phyloP scores from a whole-genome alignment of 1,284 basidiomycete species.

The Tranzscheliella williamsii region DNA sequence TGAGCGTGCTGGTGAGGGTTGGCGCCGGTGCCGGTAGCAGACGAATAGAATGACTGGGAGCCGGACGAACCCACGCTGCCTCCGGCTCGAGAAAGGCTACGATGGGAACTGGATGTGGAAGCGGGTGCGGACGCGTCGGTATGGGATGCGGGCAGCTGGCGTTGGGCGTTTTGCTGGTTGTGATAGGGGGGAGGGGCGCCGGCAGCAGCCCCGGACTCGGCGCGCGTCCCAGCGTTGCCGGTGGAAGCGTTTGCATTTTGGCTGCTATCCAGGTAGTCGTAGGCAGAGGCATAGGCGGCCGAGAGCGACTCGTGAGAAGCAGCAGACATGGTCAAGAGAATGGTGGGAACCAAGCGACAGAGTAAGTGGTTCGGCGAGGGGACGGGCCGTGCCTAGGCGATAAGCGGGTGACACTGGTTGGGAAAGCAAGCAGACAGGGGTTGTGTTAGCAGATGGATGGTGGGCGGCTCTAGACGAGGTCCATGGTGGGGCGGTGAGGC shows the following conservation, averaged over 20 bases:
- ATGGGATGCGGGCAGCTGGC: neutral
- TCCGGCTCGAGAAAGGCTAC: constrained; percentile 12
- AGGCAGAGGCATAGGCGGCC: constrained; percentile 29
- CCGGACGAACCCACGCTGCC: constrained; percentile 36
- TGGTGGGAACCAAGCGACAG: neutral
- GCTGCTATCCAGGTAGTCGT: constrained; percentile 25
- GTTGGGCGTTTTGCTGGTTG: neutral
- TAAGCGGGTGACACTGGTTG: no score
- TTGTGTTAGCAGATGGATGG: no score
- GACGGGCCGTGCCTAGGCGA: no score
- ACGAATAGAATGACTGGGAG: constrained; percentile 29
- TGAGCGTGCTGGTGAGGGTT: neutral
- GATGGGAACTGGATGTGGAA: constrained; percentile 10
- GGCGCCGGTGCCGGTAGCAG: constrained; percentile 4
- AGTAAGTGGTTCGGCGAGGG: no score
- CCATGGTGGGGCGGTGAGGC: no score
- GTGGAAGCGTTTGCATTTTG: constrained; percentile 1
- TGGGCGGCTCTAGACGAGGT: no score
- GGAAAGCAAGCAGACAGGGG: no score
- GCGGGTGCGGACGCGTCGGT: neutral
- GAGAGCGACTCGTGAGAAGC: constrained; percentile 33
- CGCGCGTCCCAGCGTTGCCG: constrained; percentile 4
- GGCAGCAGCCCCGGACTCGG: neutral
- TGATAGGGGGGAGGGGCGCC: neutral
- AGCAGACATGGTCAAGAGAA: constrained; percentile 21